A percentile compares a stretch with the other conserved stretches of the same genome.
These are phyloP conservation scores for Hygrocybe coccinea DNA, from an alignment of 768 basidiomycete genomes.

Conservation along the genomic window DNA sequence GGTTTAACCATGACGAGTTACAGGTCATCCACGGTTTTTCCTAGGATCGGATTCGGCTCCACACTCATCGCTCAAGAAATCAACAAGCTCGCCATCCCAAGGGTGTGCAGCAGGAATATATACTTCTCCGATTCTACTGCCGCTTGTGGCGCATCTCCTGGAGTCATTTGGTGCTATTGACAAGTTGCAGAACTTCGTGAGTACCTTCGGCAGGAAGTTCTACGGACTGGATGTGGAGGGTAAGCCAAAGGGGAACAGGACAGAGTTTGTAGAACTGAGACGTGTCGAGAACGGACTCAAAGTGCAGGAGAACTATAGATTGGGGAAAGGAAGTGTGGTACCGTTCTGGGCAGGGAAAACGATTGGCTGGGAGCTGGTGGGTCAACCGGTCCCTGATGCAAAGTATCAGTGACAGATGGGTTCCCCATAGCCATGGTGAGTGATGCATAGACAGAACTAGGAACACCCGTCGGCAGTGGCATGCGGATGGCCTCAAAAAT, in stretches of 20 bases:
- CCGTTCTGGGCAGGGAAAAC: conserved; percentile 88
- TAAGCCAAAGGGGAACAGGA: conserved; percentile 18
- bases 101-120: conserved; percentile 95
- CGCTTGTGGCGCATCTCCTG: conserved; percentile 82
- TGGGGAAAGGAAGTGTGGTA: conserved; percentile 52
- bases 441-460: no score
- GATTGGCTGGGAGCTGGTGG: conserved; percentile 64
- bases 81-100: conserved; percentile 61
- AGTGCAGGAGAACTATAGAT: conserved; percentile 47
- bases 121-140: conserved; percentile 87
- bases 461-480: background rate
- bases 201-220: conserved; percentile 72
- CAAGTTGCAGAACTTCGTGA: conserved; percentile 74
- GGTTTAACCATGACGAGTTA: background rate
- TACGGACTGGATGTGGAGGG: conserved; percentile 38
- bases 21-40: conserved; percentile 93
- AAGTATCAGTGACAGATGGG: no score
- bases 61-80: conserved; percentile 67
- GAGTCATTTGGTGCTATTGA: conserved; percentile 86
- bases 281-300: conserved; percentile 33
- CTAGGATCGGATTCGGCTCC: conserved; percentile 96
- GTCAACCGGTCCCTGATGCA: no score
- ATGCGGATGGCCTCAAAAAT: background rate
- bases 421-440: no score
- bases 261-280: conserved; percentile 33